phyloP scores from a whole-genome alignment of 148 eudicot species.

The Rhododendron ovatum region DNA sequence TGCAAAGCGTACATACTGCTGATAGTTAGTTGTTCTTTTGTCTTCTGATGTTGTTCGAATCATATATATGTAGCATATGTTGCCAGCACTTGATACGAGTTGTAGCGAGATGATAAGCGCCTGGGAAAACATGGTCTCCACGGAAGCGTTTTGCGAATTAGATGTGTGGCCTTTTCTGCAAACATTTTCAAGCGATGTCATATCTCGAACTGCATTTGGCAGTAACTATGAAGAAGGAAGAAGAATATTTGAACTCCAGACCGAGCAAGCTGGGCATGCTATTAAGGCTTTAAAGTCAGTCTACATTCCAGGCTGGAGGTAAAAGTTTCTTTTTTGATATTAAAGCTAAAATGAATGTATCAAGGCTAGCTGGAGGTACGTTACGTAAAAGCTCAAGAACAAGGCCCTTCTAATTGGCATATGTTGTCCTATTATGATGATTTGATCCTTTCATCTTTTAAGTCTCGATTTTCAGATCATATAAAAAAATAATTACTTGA shows the following conservation, averaged over 20 bases:
- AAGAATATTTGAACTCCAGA: neutral
- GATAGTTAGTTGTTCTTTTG: neutral
- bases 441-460: too few species aligned
- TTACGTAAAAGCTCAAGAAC: neutral
- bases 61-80: constrained; percentile 15
- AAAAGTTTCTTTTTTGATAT: neutral
- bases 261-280: neutral
- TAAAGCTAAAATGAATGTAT: too few species aligned
- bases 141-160: constrained; percentile 12
- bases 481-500: too few species aligned
- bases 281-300: neutral
- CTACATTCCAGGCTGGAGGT: constrained; percentile 5
- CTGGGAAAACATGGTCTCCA: constrained; percentile 23
- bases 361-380: too few species aligned
- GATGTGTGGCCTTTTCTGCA: neutral
- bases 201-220: constrained; percentile 2
- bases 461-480: too few species aligned
- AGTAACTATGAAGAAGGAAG: constrained; percentile 1
- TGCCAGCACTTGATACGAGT: constrained; percentile 25
- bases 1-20: neutral
- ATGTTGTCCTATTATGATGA: too few species aligned
- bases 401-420: neutral
- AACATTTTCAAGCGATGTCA: neutral
- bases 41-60: neutral
- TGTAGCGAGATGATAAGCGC: constrained; percentile 25